Conservation (phyloP, 2,329 filamentous ascomycete species). For the Coniochaeta sp. region DNA sequence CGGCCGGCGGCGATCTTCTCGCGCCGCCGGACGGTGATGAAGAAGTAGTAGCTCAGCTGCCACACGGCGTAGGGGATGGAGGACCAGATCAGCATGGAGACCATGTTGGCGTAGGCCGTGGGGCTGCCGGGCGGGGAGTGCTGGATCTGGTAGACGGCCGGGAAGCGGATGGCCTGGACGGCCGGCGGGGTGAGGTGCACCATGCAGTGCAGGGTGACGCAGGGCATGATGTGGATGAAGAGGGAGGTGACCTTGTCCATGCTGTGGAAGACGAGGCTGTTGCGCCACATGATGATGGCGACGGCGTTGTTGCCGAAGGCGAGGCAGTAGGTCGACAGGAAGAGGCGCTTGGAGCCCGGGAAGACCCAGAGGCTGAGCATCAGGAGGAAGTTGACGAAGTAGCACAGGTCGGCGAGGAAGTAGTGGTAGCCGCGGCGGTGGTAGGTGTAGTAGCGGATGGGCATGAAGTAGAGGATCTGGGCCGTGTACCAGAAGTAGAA, state of each 20-base stretch:
- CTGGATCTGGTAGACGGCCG: slow-evolving; percentile 79
- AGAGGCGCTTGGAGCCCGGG: slow-evolving; percentile 80
- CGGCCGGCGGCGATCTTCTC: slow-evolving; percentile 94
- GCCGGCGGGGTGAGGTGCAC: slow-evolving; percentile 70
- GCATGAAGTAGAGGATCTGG: slow-evolving; percentile 93
- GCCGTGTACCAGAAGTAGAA: slow-evolving; percentile 91
- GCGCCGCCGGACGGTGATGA: slow-evolving; percentile 89
- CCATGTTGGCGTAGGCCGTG: slow-evolving; percentile 68
- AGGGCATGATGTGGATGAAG: slow-evolving; percentile 99
- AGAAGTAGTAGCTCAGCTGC: slow-evolving; percentile 88
- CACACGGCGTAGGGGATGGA: slow-evolving; percentile 87
- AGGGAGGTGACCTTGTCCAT: slow-evolving; percentile 96
- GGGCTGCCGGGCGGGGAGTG: slow-evolving; percentile 59
- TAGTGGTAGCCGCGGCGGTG: slow-evolving; percentile 91
- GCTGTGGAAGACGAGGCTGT: slow-evolving; percentile 96
- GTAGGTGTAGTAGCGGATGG: slow-evolving; percentile 87
- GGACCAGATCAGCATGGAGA: slow-evolving; percentile 89
- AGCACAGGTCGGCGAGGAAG: slow-evolving; percentile 94
- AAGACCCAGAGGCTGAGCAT: slow-evolving; percentile 84
- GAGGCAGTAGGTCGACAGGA: slow-evolving; percentile 87
- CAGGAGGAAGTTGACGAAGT: slow-evolving; percentile 89
- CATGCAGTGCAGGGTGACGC: slow-evolving; percentile 84
- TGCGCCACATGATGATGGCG: slow-evolving; percentile 98
- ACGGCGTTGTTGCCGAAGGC: slow-evolving; percentile 95
- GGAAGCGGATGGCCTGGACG: slow-evolving; percentile 63